These are phyloP conservation scores for Flaveria robusta DNA, from an alignment of 129 eudicot genomes.

Conservation along the genomic window DNA sequence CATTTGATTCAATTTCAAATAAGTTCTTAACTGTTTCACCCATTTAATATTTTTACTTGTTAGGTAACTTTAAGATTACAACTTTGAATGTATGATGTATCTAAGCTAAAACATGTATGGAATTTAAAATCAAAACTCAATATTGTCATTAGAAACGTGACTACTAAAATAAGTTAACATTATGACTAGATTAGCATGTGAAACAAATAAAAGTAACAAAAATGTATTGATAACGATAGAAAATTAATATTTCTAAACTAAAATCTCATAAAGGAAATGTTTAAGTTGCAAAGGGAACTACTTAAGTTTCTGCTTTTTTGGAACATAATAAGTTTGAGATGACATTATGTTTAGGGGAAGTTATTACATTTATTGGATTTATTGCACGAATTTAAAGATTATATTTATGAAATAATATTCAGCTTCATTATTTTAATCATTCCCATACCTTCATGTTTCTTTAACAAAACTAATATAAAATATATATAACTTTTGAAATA, in stretches of 20 bases:
- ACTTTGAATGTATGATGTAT: not conserved
- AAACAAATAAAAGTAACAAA: not conserved
- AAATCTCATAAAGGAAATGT: not conserved
- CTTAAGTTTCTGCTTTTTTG: slow-evolving; percentile 6
- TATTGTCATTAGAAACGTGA: not conserved
- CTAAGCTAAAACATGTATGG: not conserved
- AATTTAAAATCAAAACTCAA: not conserved
- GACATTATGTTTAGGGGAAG: slow-evolving; percentile 16
- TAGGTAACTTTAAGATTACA: not conserved
- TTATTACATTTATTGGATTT: too few species aligned
- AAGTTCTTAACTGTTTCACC: not conserved
- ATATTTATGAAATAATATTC: too few species aligned
- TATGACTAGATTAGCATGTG: slow-evolving; percentile 11
- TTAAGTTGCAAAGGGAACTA: not conserved
- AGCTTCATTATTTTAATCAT: too few species aligned
- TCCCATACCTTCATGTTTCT: too few species aligned
- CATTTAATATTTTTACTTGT: not conserved
- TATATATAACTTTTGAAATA: too few species aligned
- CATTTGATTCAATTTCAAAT: not conserved
- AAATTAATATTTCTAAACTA: not conserved
- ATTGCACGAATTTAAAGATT: not conserved
- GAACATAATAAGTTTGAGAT: slow-evolving; percentile 22
- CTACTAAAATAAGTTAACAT: not conserved
- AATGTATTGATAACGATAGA: not conserved
- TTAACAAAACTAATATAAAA: too few species aligned